Conservation (phyloP, 148 eudicot species). For the Nepenthes gracilis region DNA sequence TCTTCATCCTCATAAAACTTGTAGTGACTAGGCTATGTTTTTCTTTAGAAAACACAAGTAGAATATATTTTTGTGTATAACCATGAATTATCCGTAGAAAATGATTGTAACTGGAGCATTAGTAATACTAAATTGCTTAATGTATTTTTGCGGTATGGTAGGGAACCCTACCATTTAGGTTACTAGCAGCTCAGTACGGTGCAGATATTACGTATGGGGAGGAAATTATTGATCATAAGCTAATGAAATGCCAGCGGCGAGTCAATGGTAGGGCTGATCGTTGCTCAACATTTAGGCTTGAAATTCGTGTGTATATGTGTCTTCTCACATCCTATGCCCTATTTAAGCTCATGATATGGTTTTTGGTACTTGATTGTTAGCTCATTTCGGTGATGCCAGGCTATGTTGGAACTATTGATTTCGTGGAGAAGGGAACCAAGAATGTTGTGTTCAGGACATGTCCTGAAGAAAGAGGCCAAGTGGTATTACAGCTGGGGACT, state of each 20-base stretch:
- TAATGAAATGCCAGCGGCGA: slow-evolving; percentile 67
- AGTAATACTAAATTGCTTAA: not conserved
- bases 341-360: not conserved
- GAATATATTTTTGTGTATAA: not conserved
- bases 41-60: not conserved
- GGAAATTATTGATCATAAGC: slow-evolving; percentile 88
- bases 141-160: slow-evolving; percentile 4
- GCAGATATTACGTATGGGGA: slow-evolving; percentile 84
- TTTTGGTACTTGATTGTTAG: not conserved
- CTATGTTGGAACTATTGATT: slow-evolving; percentile 49
- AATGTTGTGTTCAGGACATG: slow-evolving; percentile 73
- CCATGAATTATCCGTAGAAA: not conserved
- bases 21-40: too few species aligned
- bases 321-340: not conserved
- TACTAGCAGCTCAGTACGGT: slow-evolving; percentile 71
- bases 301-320: not conserved
- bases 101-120: too few species aligned
- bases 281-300: not conserved
- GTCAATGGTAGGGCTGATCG: slow-evolving; percentile 32
- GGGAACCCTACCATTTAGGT: slow-evolving; percentile 85
- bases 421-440: slow-evolving; percentile 69
- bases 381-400: slow-evolving; percentile 21
- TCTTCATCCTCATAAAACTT: not conserved
- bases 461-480: slow-evolving; percentile 48
- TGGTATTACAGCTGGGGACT: slow-evolving; percentile 86